Conservation (phyloP, 352 stramenopile genomes). For the Globisporangium iwayamae region DNA sequence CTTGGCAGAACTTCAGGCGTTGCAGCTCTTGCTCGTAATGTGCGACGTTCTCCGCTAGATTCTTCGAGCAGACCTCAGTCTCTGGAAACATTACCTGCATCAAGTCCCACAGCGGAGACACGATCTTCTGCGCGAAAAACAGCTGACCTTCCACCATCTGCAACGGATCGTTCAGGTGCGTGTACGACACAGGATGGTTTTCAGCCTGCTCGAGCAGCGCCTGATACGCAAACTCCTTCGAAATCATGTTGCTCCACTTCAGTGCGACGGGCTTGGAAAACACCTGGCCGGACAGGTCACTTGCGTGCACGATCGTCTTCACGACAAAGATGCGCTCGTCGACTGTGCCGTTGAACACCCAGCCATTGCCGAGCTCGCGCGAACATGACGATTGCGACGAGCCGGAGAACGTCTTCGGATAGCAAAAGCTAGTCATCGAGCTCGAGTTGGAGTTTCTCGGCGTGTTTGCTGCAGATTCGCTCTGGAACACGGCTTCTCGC, state of each 20-base stretch:
- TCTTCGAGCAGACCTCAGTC: slow-evolving; percentile 57
- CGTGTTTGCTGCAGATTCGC: slow-evolving; percentile 33
- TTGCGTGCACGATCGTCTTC: slow-evolving; percentile 82
- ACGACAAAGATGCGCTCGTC: slow-evolving; percentile 85
- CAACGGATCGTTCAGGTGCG: slow-evolving; percentile 74
- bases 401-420: slow-evolving; percentile 9
- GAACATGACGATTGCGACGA: slow-evolving; percentile 20
- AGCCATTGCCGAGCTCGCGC: slow-evolving; percentile 36
- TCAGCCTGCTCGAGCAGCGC: slow-evolving; percentile 79
- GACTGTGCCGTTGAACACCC: slow-evolving; percentile 57
- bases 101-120: slow-evolving; percentile 68
- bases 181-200: slow-evolving; percentile 76
- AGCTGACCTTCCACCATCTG: slow-evolving; percentile 86
- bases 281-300: slow-evolving; percentile 82
- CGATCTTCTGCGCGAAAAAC: slow-evolving; percentile 85
- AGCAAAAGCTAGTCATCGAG: slow-evolving; percentile 6
- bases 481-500: slow-evolving; percentile 63
- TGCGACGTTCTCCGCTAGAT: slow-evolving; percentile 69
- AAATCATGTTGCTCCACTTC: slow-evolving; percentile 90
- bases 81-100: slow-evolving; percentile 79
- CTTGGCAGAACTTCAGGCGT: slow-evolving; percentile 47
- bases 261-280: slow-evolving; percentile 85
- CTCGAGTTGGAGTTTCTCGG: slow-evolving; percentile 20
- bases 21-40: slow-evolving; percentile 81
- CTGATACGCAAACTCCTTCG: slow-evolving; percentile 88